phyloP scores from a whole-genome alignment of 2,329 filamentous ascomycete species.

The Epicoccum sorghinum region DNA sequence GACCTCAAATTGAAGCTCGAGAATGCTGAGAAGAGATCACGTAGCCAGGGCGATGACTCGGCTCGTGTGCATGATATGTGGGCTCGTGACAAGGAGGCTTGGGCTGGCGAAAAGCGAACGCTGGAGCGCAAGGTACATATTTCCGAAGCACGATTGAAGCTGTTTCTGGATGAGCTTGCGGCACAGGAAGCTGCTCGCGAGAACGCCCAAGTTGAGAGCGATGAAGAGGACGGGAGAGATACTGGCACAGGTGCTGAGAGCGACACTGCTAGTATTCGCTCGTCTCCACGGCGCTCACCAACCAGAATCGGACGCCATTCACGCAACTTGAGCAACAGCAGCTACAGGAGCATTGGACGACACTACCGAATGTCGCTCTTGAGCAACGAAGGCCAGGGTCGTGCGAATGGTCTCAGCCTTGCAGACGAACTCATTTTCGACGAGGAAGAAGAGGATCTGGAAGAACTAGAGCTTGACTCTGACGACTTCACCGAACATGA shows the following conservation, averaged over 20 bases:
- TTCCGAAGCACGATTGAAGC: constrained; percentile 84
- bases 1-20: constrained; percentile 83
- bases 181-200: constrained; percentile 62
- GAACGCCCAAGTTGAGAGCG: constrained; percentile 57
- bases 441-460: constrained; percentile 68
- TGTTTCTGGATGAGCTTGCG: constrained; percentile 85
- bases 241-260: constrained; percentile 61
- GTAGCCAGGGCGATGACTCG: constrained; percentile 81
- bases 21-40: constrained; percentile 74
- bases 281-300: constrained; percentile 60
- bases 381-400: constrained; percentile 59
- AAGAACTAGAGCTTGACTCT: constrained; percentile 66
- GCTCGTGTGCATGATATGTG: constrained; percentile 79
- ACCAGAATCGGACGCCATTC: constrained; percentile 60
- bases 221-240: constrained; percentile 67
- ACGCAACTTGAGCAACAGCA: constrained; percentile 61
- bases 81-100: constrained; percentile 81
- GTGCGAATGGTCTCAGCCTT: constrained; percentile 73
- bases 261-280: constrained; percentile 75
- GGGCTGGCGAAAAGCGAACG: constrained; percentile 82
- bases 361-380: constrained; percentile 75
- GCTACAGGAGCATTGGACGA: constrained; percentile 56
- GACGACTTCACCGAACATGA: constrained; percentile 61
- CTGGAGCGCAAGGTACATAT: constrained; percentile 86
- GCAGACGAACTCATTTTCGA: constrained; percentile 92